phyloP scores from a whole-genome alignment of 179 eudicot species.

The Gypsophila paniculata region DNA sequence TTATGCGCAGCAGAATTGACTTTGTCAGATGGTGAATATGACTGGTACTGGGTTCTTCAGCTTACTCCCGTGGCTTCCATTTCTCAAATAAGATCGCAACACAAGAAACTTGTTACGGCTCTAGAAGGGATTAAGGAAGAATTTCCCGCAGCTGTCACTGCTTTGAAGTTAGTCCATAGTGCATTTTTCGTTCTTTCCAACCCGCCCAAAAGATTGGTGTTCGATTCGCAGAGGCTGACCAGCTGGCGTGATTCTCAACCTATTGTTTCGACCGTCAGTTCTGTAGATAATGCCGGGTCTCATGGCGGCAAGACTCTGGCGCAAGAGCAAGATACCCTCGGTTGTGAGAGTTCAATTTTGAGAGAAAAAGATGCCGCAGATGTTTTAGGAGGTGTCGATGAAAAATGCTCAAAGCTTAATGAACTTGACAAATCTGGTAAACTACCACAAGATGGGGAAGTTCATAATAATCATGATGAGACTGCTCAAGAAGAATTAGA shows the following conservation, averaged over 20 bases:
- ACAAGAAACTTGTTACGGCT: conserved; percentile 23
- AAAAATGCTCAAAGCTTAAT: conserved; percentile 6
- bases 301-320: conserved; percentile 3
- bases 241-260: conserved; percentile 25
- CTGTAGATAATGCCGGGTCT: conserved; percentile 17
- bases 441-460: conserved; percentile 14
- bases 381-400: conserved; percentile 5
- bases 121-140: conserved; percentile 32
- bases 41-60: conserved; percentile 44
- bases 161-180: conserved; percentile 30
- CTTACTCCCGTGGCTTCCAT: conserved; percentile 26
- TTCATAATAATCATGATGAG: too few relatives aligned
- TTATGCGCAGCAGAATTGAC: conserved; percentile 31
- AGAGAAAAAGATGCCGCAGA: conserved; percentile 5
- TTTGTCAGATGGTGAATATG: conserved; percentile 23
- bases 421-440: conserved; percentile 23
- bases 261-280: conserved; percentile 6
- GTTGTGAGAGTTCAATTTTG: conserved; percentile 15
- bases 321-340: conserved; percentile 24
- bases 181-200: conserved; percentile 33
- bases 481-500: conserved; percentile 1
- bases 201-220: conserved; percentile 24
- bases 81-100: conserved; percentile 21
- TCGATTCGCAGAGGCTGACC: conserved; percentile 32
- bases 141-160: conserved; percentile 30